Conservation (phyloP, 148 eudicot genomes). For the Polygonum maritimum region DNA sequence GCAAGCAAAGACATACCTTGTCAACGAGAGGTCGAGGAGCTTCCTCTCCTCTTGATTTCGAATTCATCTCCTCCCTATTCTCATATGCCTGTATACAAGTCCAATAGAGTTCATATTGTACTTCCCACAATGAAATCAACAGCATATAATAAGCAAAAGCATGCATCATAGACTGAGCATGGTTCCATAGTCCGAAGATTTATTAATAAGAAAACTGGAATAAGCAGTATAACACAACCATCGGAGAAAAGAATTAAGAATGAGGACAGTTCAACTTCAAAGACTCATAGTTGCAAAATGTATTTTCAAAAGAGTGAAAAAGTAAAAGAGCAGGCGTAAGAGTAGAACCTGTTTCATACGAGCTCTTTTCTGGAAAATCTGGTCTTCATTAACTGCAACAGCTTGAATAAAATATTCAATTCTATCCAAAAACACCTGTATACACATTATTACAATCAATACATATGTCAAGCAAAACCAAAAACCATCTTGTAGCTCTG, state of each 20-base stretch:
- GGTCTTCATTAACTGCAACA: slow-evolving; percentile 85
- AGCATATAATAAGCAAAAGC: not conserved
- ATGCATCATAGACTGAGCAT: not conserved
- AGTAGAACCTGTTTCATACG: slow-evolving; percentile 74
- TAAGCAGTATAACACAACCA: not conserved
- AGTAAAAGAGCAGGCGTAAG: not conserved
- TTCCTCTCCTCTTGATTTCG: slow-evolving; percentile 59
- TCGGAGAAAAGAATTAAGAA: not conserved
- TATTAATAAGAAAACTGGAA: not conserved
- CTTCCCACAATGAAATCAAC: not conserved
- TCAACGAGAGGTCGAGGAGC: slow-evolving; percentile 48
- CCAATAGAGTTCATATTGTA: not conserved
- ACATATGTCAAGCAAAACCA: not conserved
- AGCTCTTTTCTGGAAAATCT: slow-evolving; percentile 83
- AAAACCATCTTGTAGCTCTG: not conserved
- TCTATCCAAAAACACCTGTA: slow-evolving; percentile 80
- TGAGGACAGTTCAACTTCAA: not conserved
- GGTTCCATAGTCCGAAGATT: not conserved
- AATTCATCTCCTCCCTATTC: slow-evolving; percentile 57
- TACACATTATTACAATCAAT: not conserved
- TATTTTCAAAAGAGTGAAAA: not conserved
- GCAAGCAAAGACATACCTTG: slow-evolving; percentile 47
- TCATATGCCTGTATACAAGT: slow-evolving; percentile 45
- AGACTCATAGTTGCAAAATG: not conserved
- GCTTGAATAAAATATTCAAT: slow-evolving; percentile 92